Conservation (phyloP, 163 green algal genomes). For the Scenedesmus sp. region DNA sequence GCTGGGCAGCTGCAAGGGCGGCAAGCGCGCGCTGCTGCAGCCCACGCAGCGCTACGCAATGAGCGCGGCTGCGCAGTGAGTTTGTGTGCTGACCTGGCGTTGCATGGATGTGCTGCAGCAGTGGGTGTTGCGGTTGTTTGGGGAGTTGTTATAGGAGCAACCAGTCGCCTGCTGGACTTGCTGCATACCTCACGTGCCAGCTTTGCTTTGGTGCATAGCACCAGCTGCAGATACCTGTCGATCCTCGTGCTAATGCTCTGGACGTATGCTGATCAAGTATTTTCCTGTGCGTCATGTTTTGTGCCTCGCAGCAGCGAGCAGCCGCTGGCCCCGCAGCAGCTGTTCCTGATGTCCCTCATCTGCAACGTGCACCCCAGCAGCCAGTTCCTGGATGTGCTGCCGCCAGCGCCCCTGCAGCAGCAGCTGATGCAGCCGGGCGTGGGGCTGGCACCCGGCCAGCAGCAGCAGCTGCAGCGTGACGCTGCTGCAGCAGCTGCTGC, state of each 20-base stretch:
- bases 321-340: slow-evolving; percentile 34
- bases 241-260: too few relatives aligned
- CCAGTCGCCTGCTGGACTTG: too few relatives aligned
- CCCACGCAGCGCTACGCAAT: slow-evolving; percentile 59
- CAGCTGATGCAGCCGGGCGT: background rate
- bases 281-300: background rate
- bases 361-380: slow-evolving; percentile 67
- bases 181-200: too few relatives aligned
- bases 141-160: too few relatives aligned
- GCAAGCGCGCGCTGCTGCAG: slow-evolving; percentile 77
- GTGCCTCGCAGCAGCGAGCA: slow-evolving; percentile 21
- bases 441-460: background rate
- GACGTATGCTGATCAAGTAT: too few relatives aligned
- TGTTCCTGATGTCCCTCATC: slow-evolving; percentile 76
- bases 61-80: slow-evolving; percentile 33
- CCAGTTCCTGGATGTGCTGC: slow-evolving; percentile 59
- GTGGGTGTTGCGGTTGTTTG: too few relatives aligned
- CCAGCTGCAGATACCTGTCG: too few relatives aligned
- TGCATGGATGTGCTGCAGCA: background rate
- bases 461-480: background rate
- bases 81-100: background rate
- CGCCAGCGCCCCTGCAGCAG: background rate
- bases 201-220: too few relatives aligned
- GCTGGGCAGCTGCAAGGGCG: slow-evolving; percentile 81
- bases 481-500: background rate